Evolutionary conservation across 495 filamentous ascomycete species (phyloP).

Genomic region (Wilcoxina mikolae): DNA sequence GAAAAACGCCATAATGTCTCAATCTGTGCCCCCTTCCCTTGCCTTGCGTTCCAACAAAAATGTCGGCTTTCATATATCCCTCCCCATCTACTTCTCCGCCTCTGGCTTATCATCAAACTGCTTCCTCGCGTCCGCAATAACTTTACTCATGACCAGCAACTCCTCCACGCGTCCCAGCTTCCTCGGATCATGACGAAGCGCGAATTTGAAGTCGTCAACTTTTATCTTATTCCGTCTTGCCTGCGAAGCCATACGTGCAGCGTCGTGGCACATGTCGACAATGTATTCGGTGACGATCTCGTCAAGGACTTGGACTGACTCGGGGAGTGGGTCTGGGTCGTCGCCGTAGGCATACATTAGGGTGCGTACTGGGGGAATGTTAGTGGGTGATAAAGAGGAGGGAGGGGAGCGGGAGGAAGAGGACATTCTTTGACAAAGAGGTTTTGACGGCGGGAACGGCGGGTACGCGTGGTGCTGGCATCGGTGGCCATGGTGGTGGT

Average conservation of each 20-base stretch:
- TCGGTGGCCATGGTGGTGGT: constrained; percentile 23
- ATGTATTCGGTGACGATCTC: constrained; percentile 89
- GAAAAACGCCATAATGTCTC: too few species aligned
- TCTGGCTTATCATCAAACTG: constrained; percentile 33
- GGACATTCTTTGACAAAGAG: constrained; percentile 62
- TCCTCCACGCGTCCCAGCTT: constrained; percentile 86
- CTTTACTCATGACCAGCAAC: constrained; percentile 40
- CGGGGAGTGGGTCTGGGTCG: constrained; percentile 50
- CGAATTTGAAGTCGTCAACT: constrained; percentile 92
- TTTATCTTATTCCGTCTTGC: constrained; percentile 87
- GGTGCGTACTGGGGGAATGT: constrained; percentile 41
- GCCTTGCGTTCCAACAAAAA: too few species aligned
- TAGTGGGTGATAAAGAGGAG: constrained; percentile 5
- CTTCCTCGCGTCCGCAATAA: constrained; percentile 25
- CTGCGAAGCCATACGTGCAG: constrained; percentile 64
- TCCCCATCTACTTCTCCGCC: constrained; percentile 30
- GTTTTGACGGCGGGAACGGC: constrained; percentile 58
- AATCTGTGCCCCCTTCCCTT: too few species aligned
- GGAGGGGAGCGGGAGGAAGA: constrained; percentile 17
- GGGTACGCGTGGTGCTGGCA: constrained; percentile 20
- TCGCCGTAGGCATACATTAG: constrained; percentile 86
- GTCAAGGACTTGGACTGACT: constrained; percentile 75
- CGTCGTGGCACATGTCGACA: constrained; percentile 77
- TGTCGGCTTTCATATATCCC: too few species aligned
- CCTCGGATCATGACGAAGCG: constrained; percentile 63